Conservation (phyloP, 352 stramenopile species). For the Pilasporangium apinafurcum region DNA sequence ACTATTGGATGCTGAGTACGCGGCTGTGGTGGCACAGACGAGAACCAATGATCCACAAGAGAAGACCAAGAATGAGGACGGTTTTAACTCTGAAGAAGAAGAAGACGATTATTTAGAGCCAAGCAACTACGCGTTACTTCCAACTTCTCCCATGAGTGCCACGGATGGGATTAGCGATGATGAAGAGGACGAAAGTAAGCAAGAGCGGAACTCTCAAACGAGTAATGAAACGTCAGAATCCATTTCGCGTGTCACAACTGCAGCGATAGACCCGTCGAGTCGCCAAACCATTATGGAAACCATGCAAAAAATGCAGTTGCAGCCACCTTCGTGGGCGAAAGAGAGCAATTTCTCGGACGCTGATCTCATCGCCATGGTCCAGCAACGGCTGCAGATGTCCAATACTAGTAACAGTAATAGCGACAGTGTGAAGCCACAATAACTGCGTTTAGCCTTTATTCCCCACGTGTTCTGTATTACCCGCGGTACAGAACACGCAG, state of each 20-base stretch:
- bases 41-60: neutral
- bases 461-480: too few relatives aligned
- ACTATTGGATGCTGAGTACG: slow-evolving; percentile 57
- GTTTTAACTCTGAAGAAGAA: slow-evolving; percentile 11
- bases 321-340: slow-evolving; percentile 37
- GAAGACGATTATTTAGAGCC: slow-evolving; percentile 19
- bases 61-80: slow-evolving; percentile 7
- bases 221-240: slow-evolving; percentile 1
- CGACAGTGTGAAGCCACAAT: neutral
- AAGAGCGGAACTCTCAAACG: slow-evolving; percentile 7
- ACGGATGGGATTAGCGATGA: slow-evolving; percentile 12
- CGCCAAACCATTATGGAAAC: slow-evolving; percentile 37
- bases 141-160: slow-evolving; percentile 15
- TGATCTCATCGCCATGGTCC: slow-evolving; percentile 44
- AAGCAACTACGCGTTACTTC: slow-evolving; percentile 20
- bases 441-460: neutral
- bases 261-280: slow-evolving; percentile 20
- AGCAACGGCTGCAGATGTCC: slow-evolving; percentile 15
- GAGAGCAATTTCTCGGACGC: slow-evolving; percentile 36
- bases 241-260: neutral
- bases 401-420: neutral
- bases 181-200: slow-evolving; percentile 8
- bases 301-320: slow-evolving; percentile 44
- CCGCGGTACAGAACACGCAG: too few relatives aligned
- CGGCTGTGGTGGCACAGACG: slow-evolving; percentile 43